These are phyloP conservation scores for Agrocybe pediades DNA, from an alignment of 768 basidiomycete species.

Conservation along the genomic window DNA sequence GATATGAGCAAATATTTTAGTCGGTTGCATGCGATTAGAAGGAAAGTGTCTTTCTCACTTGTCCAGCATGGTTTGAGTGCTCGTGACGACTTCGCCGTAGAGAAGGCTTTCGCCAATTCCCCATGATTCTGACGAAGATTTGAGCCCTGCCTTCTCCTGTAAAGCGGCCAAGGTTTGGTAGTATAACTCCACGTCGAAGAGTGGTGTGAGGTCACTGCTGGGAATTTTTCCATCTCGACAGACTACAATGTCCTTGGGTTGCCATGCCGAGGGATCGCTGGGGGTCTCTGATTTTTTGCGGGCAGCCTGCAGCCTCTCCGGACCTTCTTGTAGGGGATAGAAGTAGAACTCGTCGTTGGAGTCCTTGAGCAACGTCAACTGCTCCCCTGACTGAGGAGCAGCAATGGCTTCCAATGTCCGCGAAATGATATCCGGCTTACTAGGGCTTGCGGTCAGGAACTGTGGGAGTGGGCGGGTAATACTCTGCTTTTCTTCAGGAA, in stretches of 20 bases:
- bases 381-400: slow-evolving; percentile 26
- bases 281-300: slow-evolving; percentile 22
- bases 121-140: slow-evolving; percentile 34
- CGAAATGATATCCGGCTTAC: slow-evolving; percentile 40
- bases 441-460: slow-evolving; percentile 52
- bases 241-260: slow-evolving; percentile 56
- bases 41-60: slow-evolving; percentile 55
- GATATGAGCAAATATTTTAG: slow-evolving; percentile 1
- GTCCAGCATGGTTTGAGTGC: slow-evolving; percentile 94
- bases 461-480: slow-evolving; percentile 56
- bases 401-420: slow-evolving; percentile 39
- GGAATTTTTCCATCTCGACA: slow-evolving; percentile 52
- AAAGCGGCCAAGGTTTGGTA: slow-evolving; percentile 51
- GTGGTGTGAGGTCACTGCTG: slow-evolving; percentile 56
- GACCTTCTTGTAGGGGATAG: slow-evolving; percentile 38
- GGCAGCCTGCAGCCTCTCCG: slow-evolving; percentile 28
- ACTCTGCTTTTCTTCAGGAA: slow-evolving; percentile 40
- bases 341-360: slow-evolving; percentile 73
- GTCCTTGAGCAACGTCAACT: slow-evolving; percentile 53
- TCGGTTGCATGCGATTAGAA: not conserved
- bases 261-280: slow-evolving; percentile 36
- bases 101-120: slow-evolving; percentile 77
- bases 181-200: slow-evolving; percentile 70
- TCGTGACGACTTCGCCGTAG: slow-evolving; percentile 89
- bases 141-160: slow-evolving; percentile 25